A percentile compares a stretch with the other conserved stretches of the same genome.
Conservation (phyloP, 1,284 basidiomycete genomes). For the Ceratobasidium sp. region DNA sequence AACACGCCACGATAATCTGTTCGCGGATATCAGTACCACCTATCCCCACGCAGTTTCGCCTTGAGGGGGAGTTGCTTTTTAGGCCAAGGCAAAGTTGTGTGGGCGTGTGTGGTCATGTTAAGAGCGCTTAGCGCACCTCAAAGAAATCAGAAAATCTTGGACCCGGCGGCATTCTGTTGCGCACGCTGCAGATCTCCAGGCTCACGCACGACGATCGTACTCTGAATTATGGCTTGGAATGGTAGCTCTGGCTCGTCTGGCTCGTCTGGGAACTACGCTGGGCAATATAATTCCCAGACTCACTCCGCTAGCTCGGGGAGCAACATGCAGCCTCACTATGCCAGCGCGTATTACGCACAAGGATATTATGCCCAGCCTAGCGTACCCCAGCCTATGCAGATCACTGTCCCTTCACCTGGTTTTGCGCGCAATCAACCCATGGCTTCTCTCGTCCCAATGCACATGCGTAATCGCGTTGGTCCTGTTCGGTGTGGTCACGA, state of each 20-base stretch:
- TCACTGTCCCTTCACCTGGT: slow-evolving; percentile 45
- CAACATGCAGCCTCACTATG: slow-evolving; percentile 62
- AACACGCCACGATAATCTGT: no score
- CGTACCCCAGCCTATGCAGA: slow-evolving; percentile 38
- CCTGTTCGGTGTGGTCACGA: slow-evolving; percentile 69
- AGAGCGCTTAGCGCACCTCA: no score
- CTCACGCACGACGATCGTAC: no score
- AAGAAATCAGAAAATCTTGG: no score
- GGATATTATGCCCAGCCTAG: slow-evolving; percentile 44
- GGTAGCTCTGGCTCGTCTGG: not conserved
- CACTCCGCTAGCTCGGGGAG: slow-evolving; percentile 29
- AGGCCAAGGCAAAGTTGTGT: no score
- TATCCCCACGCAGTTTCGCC: no score
- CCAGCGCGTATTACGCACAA: slow-evolving; percentile 62
- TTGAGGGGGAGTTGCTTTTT: no score
- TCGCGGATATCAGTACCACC: no score
- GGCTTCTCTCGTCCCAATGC: slow-evolving; percentile 25
- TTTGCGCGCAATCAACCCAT: slow-evolving; percentile 42
- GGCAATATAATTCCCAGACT: not conserved
- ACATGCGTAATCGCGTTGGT: slow-evolving; percentile 56
- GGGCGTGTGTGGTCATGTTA: no score
- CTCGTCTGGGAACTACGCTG: not conserved
- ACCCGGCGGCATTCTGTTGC: no score
- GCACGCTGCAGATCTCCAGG: no score
- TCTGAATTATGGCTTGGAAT: slow-evolving; percentile 20